These are phyloP conservation scores for Polytrichum commune DNA, from an alignment of 225 moss, liverwort and hornwort species.

Conservation along the genomic window DNA sequence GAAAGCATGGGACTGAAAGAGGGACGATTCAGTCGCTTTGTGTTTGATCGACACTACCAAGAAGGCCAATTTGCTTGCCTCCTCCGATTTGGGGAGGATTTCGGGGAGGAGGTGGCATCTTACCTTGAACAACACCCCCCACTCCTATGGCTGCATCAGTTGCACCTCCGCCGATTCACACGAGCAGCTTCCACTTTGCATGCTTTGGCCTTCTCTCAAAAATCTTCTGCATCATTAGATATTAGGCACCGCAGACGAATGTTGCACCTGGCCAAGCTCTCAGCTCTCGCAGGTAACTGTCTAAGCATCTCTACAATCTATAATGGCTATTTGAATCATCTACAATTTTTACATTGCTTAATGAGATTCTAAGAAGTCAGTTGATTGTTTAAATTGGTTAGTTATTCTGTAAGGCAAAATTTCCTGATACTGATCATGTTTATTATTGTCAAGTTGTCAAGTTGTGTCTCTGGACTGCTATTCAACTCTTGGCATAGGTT, in stretches of 20 bases:
- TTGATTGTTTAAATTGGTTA: no score
- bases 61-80: constrained; percentile 82
- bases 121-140: constrained; percentile 86
- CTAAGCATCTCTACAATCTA: neutral
- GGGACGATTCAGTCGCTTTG: constrained; percentile 95
- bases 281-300: constrained; percentile 70
- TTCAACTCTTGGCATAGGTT: no score
- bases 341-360: no score
- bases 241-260: constrained; percentile 69
- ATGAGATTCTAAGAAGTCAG: no score
- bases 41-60: constrained; percentile 78
- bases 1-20: constrained; percentile 99
- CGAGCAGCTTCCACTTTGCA: constrained; percentile 73
- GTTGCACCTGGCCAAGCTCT: constrained; percentile 84
- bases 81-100: constrained; percentile 88
- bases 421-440: neutral
- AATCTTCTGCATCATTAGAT: constrained; percentile 47
- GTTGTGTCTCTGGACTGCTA: no score
- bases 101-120: constrained; percentile 76
- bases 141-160: constrained; percentile 90
- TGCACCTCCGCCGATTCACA: constrained; percentile 65
- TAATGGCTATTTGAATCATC: neutral
- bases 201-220: constrained; percentile 63
- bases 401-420: no score
- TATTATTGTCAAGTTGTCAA: no score